phyloP scores from a whole-genome alignment of 2,329 filamentous ascomycete species.

The Colletotrichum sp. region DNA sequence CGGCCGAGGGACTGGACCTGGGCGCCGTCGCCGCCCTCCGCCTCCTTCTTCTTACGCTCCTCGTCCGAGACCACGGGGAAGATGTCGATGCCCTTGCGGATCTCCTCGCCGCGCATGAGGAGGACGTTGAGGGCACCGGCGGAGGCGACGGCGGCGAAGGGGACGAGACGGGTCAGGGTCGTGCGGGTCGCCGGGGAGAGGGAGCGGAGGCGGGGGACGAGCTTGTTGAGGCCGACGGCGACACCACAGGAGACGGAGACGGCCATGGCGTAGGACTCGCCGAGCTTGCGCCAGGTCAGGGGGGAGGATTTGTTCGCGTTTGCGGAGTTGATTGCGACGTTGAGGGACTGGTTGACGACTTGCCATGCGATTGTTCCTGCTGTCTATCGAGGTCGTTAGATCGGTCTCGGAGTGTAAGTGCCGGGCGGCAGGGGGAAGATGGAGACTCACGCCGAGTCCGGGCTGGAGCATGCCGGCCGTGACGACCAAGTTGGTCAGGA shows the following conservation, averaged over 20 bases:
- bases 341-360: conserved; percentile 94
- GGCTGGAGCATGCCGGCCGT: conserved; percentile 98
- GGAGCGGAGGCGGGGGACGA: conserved; percentile 83
- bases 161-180: conserved; percentile 85
- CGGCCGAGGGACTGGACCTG: conserved; percentile 76
- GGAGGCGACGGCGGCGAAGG: conserved; percentile 92
- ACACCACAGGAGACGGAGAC: conserved; percentile 94
- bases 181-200: conserved; percentile 77
- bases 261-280: conserved; percentile 89
- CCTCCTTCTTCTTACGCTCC: conserved; percentile 63
- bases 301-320: conserved; percentile 98
- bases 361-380: conserved; percentile 92
- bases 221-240: conserved; percentile 86
- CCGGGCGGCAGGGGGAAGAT: not conserved
- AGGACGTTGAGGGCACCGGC: conserved; percentile 95
- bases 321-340: conserved; percentile 96
- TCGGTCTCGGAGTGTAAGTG: not conserved
- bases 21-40: conserved; percentile 63
- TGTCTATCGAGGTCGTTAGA: conserved; percentile 54
- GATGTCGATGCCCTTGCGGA: conserved; percentile 89
- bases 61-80: conserved; percentile 79
- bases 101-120: conserved; percentile 97
- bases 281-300: conserved; percentile 78
- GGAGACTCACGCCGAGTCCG: conserved; percentile 67
- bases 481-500: conserved; percentile 90